Conservation (phyloP, 164 flowering plant species). For the Euptelea pleiosperma region DNA sequence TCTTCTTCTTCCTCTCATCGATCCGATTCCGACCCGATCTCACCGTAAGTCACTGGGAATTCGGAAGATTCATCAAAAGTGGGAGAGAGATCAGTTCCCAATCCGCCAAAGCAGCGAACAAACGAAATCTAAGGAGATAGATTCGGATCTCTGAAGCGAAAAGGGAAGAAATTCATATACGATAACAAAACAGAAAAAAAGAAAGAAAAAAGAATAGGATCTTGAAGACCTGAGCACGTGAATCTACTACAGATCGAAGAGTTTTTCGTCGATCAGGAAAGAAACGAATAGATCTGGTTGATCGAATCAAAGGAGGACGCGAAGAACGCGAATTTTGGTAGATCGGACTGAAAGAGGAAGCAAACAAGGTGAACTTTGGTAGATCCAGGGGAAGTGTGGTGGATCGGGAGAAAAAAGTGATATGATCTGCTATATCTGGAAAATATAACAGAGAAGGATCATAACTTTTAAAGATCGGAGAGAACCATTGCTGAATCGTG, state of each 20-base stretch:
- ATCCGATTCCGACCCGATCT: no score
- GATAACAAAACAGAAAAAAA: background rate
- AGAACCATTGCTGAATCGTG: no score
- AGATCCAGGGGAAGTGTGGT: no score
- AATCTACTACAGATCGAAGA: no score
- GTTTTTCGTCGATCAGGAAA: background rate
- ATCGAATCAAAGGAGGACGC: background rate
- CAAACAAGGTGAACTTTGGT: no score
- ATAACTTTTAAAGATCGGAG: no score
- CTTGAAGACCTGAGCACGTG: no score
- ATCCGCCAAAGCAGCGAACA: background rate
- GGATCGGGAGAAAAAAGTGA: no score
- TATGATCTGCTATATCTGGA: no score
- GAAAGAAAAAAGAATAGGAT: background rate
- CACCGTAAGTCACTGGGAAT: background rate
- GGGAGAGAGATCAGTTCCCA: background rate
- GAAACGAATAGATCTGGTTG: background rate
- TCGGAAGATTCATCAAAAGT: background rate
- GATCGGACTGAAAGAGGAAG: no score
- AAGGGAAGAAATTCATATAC: background rate
- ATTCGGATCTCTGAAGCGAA: conserved; percentile 1
- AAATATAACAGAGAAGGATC: no score
- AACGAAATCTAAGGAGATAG: conserved; percentile 1
- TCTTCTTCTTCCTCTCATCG: background rate
- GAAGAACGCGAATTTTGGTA: no score